Conservation (phyloP, 2,329 filamentous ascomycete species). For the Phoma sp. region DNA sequence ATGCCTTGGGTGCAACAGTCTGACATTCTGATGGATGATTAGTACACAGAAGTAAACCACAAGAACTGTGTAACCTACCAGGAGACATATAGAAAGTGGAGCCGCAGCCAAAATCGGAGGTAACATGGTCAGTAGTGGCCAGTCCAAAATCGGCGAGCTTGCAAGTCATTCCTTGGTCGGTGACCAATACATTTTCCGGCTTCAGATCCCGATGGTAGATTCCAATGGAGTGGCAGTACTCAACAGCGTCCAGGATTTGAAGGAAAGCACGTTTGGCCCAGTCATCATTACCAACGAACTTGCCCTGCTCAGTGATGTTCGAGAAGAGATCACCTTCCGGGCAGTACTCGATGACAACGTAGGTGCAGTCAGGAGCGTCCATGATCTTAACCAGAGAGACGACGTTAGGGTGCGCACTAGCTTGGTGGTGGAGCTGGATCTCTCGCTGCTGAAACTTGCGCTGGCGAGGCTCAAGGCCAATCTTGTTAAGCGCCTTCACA, state of each 20-base stretch:
- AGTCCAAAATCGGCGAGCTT: slow-evolving; percentile 98
- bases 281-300: slow-evolving; percentile 90
- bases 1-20: slow-evolving; percentile 71
- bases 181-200: slow-evolving; percentile 96
- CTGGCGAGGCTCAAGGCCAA: slow-evolving; percentile 86
- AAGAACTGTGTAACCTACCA: slow-evolving; percentile 67
- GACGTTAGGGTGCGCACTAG: slow-evolving; percentile 88
- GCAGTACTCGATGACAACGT: slow-evolving; percentile 95
- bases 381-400: slow-evolving; percentile 94
- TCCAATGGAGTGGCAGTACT: slow-evolving; percentile 89
- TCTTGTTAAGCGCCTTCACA: slow-evolving; percentile 95
- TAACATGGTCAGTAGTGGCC: slow-evolving; percentile 81
- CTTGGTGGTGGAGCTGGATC: slow-evolving; percentile 88
- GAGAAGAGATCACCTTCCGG: slow-evolving; percentile 95
- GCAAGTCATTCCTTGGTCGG: slow-evolving; percentile 84
- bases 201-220: slow-evolving; percentile 98
- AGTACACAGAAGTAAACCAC: slow-evolving; percentile 26
- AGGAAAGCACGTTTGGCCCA: slow-evolving; percentile 88
- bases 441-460: slow-evolving; percentile 90
- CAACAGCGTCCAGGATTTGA: slow-evolving; percentile 94
- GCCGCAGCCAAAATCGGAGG: slow-evolving; percentile 95
- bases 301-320: slow-evolving; percentile 94
- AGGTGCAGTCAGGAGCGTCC: slow-evolving; percentile 89
- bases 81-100: slow-evolving; percentile 99
- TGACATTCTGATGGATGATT: slow-evolving; percentile 75